Evolutionary conservation across 192 early-diverging fungal species (phyloP), one percentile per base, ranked within the genome.

Genomic region (Coemansia reversa): DNA sequence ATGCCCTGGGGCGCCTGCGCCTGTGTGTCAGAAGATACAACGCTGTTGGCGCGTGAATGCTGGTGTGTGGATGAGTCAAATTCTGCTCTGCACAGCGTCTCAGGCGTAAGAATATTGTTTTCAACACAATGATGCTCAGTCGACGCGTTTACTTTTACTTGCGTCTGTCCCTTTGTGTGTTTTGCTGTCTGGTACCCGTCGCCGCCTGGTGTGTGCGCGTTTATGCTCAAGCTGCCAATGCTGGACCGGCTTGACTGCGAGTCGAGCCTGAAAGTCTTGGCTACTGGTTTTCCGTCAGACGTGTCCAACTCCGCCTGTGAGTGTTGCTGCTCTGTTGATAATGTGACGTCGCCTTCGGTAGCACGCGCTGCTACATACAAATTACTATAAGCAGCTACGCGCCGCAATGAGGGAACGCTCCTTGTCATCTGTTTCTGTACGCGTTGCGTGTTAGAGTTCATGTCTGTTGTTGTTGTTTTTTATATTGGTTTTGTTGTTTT

Each of bases 281-380:
- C 62, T 19, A 70, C 45, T 12, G 76, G 70, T 49, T 65, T 71
- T 32, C 63, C 72, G 52, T 65, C 51, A 51, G 55, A 70, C 30
- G 72, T 51, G 60, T 71, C 77, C 28, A 62, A 63, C 47, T 80
- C 72, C 14, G 67, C 58, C 65, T 74, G 65, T 62, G 77, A 80
- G 72, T 65, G 54, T 16, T 68, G 63, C 29, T 61, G 67, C 48
- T 55, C 42, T 27, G 51, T 0, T 24, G 60, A 50, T 8, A 32
- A 39, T 11, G 49, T 35, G 22, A 8, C n/a, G 30, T 32, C 30
- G 3, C 30, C 30, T 3, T 33, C 39, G 55, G 3, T 20, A 28
- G 4, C 58, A 6, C 55, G 57, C 57, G 14, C 11, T 0, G 29
- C 53, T 9, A 58, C 53, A 65, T 76, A 76, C 68, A 66, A 12